These are phyloP conservation scores for Aplosporella prunicola DNA, from an alignment of 2,329 filamentous ascomycete genomes.

Conservation along the genomic window DNA sequence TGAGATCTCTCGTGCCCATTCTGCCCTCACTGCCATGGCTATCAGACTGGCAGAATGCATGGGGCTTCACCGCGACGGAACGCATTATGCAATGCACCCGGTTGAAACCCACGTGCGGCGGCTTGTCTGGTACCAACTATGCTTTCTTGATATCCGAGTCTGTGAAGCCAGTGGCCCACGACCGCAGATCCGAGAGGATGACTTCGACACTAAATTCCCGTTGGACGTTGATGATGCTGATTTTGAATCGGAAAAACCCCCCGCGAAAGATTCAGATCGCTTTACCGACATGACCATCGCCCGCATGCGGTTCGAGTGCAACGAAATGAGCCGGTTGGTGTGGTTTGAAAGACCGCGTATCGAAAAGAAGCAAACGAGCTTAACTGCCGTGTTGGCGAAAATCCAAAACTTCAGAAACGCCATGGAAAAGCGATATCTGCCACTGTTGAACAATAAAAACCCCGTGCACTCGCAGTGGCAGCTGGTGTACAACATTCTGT, in stretches of 20 bases:
- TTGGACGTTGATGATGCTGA: constrained; percentile 60
- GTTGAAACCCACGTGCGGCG: constrained; percentile 63
- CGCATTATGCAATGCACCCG: constrained; percentile 54
- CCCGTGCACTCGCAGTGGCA: constrained; percentile 56
- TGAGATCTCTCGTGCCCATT: constrained; percentile 65
- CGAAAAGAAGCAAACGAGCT: constrained; percentile 50
- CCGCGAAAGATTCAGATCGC: constrained; percentile 38
- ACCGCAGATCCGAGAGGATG: constrained; percentile 60
- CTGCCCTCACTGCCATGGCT: constrained; percentile 60
- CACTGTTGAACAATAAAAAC: constrained; percentile 48
- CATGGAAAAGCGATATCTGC: constrained; percentile 57
- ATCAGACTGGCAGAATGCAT: constrained; percentile 69
- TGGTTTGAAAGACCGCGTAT: constrained; percentile 61
- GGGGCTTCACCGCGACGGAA: constrained; percentile 63
- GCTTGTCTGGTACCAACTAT: constrained; percentile 68
- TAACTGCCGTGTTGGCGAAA: constrained; percentile 57
- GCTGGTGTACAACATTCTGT: constrained; percentile 55
- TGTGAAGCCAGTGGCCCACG: constrained; percentile 65
- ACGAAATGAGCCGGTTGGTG: constrained; percentile 61
- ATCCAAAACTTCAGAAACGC: constrained; percentile 58
- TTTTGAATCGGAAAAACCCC: constrained; percentile 36
- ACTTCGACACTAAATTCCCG: constrained; percentile 65
- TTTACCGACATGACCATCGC: constrained; percentile 62
- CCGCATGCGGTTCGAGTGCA: constrained; percentile 61
- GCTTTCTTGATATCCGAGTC: constrained; percentile 65